phyloP scores from a whole-genome alignment of 2,329 filamentous ascomycete species.

The Phialocephala subalpina region DNA sequence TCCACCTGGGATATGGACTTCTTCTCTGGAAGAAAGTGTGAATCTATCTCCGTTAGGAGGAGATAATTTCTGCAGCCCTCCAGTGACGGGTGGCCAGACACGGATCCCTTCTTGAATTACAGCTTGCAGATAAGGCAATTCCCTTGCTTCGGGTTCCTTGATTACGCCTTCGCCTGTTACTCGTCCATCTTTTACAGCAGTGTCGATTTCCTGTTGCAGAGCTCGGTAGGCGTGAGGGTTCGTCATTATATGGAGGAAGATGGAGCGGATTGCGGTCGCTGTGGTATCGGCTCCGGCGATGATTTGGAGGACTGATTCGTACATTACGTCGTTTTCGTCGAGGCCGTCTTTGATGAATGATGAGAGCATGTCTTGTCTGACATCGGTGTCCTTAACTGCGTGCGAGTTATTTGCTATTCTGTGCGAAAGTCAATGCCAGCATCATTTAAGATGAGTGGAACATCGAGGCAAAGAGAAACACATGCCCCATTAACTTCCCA shows the following conservation, averaged over 20 bases:
- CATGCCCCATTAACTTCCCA: constrained; percentile 53
- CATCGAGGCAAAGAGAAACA: not conserved
- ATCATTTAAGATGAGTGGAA: too few relatives aligned
- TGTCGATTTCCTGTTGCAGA: constrained; percentile 55
- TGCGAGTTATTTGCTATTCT: not conserved
- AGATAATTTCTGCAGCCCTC: constrained; percentile 34
- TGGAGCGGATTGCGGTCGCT: constrained; percentile 61
- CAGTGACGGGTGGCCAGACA: constrained; percentile 52
- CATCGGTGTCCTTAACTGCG: constrained; percentile 49
- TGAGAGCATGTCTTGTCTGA: constrained; percentile 60
- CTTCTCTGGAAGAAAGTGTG: constrained; percentile 14
- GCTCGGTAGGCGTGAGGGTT: constrained; percentile 54
- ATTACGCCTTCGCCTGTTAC: constrained; percentile 19
- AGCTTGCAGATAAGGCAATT: constrained; percentile 57
- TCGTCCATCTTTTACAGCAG: constrained; percentile 33
- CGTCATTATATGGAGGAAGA: constrained; percentile 60
- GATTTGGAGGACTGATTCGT: constrained; percentile 39
- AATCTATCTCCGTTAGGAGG: constrained; percentile 27
- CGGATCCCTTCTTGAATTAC: constrained; percentile 58
- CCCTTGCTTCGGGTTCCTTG: constrained; percentile 47
- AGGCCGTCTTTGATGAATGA: constrained; percentile 56
- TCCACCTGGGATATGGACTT: constrained; percentile 29
- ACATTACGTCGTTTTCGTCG: constrained; percentile 24
- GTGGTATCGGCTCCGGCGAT: constrained; percentile 58
- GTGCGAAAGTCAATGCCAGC: too few relatives aligned